Base-by-base conservation (phyloP, 495 filamentous ascomycete species). In the Lentithecium fluviatile region DNA sequence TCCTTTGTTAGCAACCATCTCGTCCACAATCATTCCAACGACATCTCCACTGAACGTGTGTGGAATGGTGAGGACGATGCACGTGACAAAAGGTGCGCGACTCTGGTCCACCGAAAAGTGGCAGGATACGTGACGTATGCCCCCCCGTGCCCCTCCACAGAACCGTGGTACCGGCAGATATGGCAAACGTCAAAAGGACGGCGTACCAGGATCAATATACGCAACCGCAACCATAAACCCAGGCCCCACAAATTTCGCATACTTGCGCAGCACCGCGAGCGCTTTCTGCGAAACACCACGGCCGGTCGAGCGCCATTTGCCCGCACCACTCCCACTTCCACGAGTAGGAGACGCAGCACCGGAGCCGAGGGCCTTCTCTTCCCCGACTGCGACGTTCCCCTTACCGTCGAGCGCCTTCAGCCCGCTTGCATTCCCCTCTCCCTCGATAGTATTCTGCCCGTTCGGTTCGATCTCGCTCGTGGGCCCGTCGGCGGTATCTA, bases 201-300 rank as follows among this genome's bases (percentile, higher is more conserved):
- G 58, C 64, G 26, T 59, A 71, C 88, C 88, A 7, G 88, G 88
- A 61, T 93, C 88, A 65, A 93, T 90, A 75, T 87, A 83, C 19
- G 88, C 87, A 42, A 91, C 88, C 15, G 87, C 82, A 55, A 93
- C 82, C 74, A 96, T 82, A 72, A 95, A 91, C 1, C 91, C 91
- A 12, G 91, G 91, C 0, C 91, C 91, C 46, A 95, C 76, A 69
- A 96, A 96, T 59, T 83, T 84, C 56, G 73, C 73, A 67, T 88
- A 94, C 32, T 84, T 92, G 55, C 77, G 45, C 37, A 91, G 19
- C 12, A 75, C 48, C 73, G 45, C 65, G 49, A 69, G 60, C 19
- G 76, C 40, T 24, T 68, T 69, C 43, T 56, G 56, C n/a, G 73
- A 48, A 23, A 56, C 43, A 43, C 52, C 58, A 42, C 50, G 68